Conservation (phyloP, 768 basidiomycete genomes). For the Suillus subluteus region DNA sequence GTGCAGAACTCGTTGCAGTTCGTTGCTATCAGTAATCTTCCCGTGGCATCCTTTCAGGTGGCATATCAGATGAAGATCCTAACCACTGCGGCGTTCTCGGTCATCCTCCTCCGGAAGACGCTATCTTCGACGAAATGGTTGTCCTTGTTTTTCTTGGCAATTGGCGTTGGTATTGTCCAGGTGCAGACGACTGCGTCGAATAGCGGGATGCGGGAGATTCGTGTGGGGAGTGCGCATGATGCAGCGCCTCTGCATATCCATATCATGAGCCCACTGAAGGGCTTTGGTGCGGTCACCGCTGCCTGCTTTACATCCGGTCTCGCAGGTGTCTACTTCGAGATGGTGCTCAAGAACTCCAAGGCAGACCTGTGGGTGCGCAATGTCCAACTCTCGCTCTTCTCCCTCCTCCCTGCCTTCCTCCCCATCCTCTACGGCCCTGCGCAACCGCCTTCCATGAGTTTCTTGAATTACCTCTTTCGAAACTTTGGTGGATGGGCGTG, state of each 20-base stretch:
- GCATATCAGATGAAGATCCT: conserved; percentile 99
- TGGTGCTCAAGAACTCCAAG: conserved; percentile 84
- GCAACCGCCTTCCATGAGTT: conserved; percentile 46
- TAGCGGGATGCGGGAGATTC: conserved; percentile 35
- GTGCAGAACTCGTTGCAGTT: conserved; percentile 98
- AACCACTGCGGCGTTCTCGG: conserved; percentile 93
- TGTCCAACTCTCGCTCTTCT: conserved; percentile 87
- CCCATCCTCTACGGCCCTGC: conserved; percentile 68
- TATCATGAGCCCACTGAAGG: conserved; percentile 81
- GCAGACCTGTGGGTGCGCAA: conserved; percentile 91
- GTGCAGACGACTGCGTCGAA: conserved; percentile 67
- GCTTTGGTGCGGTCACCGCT: conserved; percentile 80
- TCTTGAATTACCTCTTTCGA: conserved; percentile 67
- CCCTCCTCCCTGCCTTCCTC: conserved; percentile 84
- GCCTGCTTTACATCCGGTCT: conserved; percentile 91
- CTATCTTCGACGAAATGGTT: conserved; percentile 83
- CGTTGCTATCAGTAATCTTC: conserved; percentile 93
- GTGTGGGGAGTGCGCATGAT: conserved; percentile 72
- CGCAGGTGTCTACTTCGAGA: conserved; percentile 93
- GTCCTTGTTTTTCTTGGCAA: conserved; percentile 82
- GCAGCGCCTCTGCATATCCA: conserved; percentile 61
- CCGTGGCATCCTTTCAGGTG: conserved; percentile 97
- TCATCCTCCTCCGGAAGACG: conserved; percentile 76
- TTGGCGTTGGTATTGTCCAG: conserved; percentile 94
- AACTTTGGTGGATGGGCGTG: conserved; percentile 96